Percentiles rank a stretch among this genome's conserved stretches.
Conservation (phyloP, 2,329 filamentous ascomycete genomes). For the Arthrobotrys iridis region DNA sequence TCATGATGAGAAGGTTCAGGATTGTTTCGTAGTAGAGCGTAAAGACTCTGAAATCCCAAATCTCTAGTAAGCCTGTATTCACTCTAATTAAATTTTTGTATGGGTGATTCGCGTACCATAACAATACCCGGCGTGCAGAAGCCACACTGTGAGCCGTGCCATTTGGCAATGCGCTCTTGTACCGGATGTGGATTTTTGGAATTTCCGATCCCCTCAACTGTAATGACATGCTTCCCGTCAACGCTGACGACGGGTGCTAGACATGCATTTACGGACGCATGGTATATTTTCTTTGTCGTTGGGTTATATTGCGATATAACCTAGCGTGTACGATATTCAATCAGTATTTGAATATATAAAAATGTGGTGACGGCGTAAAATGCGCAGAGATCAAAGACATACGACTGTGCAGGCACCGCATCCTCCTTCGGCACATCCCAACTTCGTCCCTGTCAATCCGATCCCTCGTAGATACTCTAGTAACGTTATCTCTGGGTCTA, state of each 20-base stretch:
- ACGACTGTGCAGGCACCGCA: slow-evolving; percentile 95
- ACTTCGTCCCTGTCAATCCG: slow-evolving; percentile 92
- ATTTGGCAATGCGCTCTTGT: slow-evolving; percentile 89
- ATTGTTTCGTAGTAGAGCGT: slow-evolving; percentile 89
- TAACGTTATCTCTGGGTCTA: slow-evolving; percentile 90
- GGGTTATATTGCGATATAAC: slow-evolving; percentile 92
- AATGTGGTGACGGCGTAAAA: too few relatives aligned
- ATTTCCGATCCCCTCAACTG: slow-evolving; percentile 93
- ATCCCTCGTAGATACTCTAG: slow-evolving; percentile 93
- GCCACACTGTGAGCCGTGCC: slow-evolving; percentile 91
- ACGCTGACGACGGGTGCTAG: slow-evolving; percentile 90
- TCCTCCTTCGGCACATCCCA: slow-evolving; percentile 95
- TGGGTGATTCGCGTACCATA: slow-evolving; percentile 68
- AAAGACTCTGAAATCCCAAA: slow-evolving; percentile 72
- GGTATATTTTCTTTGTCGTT: slow-evolving; percentile 90
- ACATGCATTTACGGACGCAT: slow-evolving; percentile 96
- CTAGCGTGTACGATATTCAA: slow-evolving; percentile 59
- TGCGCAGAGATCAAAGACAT: slow-evolving; percentile 59
- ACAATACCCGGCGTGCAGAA: slow-evolving; percentile 98
- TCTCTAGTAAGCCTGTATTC: neutral
- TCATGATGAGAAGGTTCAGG: slow-evolving; percentile 79
- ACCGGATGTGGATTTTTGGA: slow-evolving; percentile 85
- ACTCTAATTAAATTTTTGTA: neutral
- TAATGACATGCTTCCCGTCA: slow-evolving; percentile 98
- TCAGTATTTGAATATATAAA: neutral